Evolutionary conservation across 2,329 filamentous ascomycete genomes (phyloP), one percentile per base, ranked within the genome.

Genomic region (Trichoderma asperellum): DNA sequence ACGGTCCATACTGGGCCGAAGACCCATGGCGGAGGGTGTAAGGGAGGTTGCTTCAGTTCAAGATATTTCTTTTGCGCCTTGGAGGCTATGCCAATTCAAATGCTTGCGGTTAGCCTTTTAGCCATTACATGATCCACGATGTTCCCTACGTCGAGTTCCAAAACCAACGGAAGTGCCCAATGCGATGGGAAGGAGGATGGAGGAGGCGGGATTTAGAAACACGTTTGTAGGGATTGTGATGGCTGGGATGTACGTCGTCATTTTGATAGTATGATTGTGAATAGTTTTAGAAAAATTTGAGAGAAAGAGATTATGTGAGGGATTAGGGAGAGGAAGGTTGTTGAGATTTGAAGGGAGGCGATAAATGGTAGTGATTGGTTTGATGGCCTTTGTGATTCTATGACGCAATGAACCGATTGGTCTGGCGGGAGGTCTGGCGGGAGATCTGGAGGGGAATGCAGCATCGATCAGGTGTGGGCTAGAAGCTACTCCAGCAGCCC

Each of bases 231-330:
- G 93, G 21, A 97, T 84, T 27, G 92, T 94, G 72, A 96, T 81
- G 49, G 88, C 89, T n/a, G 92, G 89, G 70, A 96, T 88, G 79
- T 91, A 91, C 71, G 92, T 89, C 12, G 92, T 94, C 92, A 96
- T 96, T 16, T 18, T 43, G 7, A 35, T 21, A 5, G 47, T 49
- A 2, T 21, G n/a, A 4, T 5, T 18, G n/a, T 16, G 27, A 24
- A 47, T 21, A 21, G 21, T 5, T n/a, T 16, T 43, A 18, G 37
- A 43, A 7, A 6, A 43, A 43, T 49, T 27, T 10, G 14, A 7
- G 27, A 43, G n/a, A 58, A 14, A 21, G 37, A 32, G 62, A 14
- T 56, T 55, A 34, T 21, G 16, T 21, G 18, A 21, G 8, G 18
- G 5, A 29, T n/a, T 34, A 65, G 62, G 52, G 62, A 65, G 62